These are phyloP conservation scores for Rhodotorula sp. DNA, from an alignment of 1,284 basidiomycete genomes.

Conservation along the genomic window DNA sequence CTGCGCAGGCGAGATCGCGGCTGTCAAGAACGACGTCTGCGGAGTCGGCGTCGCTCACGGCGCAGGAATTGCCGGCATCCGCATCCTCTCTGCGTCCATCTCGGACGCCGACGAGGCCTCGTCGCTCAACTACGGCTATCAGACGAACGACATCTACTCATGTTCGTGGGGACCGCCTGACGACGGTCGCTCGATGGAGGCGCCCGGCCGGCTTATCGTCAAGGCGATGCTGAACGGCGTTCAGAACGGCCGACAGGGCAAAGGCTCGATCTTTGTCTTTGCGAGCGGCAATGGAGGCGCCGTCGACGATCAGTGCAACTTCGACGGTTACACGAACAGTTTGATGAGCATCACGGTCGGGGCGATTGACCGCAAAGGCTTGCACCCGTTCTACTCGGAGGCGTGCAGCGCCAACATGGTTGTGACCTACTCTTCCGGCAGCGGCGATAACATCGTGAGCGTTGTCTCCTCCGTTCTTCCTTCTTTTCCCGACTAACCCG, in stretches of 20 bases:
- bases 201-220: slow-evolving; percentile 83
- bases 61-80: slow-evolving; percentile 86
- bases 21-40: slow-evolving; percentile 90
- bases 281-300: slow-evolving; percentile 95
- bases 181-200: slow-evolving; percentile 93
- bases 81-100: slow-evolving; percentile 95
- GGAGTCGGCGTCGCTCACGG: slow-evolving; percentile 92
- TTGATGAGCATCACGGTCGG: slow-evolving; percentile 96
- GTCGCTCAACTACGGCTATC: slow-evolving; percentile 88
- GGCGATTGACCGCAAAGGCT: slow-evolving; percentile 84
- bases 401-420: slow-evolving; percentile 95
- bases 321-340: slow-evolving; percentile 98
- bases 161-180: slow-evolving; percentile 92
- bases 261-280: slow-evolving; percentile 94
- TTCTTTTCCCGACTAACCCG: not conserved
- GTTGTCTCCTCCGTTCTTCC: not conserved
- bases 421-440: slow-evolving; percentile 94
- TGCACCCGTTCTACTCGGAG: slow-evolving; percentile 97
- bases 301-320: slow-evolving; percentile 95
- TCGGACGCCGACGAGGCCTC: slow-evolving; percentile 97
- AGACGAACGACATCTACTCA: slow-evolving; percentile 89
- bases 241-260: slow-evolving; percentile 83
- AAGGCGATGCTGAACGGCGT: slow-evolving; percentile 95
- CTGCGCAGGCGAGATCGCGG: slow-evolving; percentile 97
- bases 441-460: slow-evolving; percentile 84